Conservation (phyloP, 352 stramenopile genomes). For the Salisapilia sapeloensis region DNA sequence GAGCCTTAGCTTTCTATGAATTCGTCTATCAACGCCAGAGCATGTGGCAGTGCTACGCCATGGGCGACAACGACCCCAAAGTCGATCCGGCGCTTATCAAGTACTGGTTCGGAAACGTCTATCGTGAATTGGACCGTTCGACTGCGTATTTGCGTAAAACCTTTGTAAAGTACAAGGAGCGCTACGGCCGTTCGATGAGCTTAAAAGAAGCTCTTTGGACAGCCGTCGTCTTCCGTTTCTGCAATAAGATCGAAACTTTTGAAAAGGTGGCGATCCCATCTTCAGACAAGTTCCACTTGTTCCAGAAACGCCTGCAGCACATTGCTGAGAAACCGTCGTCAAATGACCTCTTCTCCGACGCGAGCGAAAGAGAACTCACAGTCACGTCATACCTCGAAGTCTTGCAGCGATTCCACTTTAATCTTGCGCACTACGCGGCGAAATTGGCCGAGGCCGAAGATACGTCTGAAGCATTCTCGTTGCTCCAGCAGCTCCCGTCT, state of each 20-base stretch:
- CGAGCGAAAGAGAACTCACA: no score
- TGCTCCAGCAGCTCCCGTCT: no score
- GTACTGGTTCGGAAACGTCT: conserved; percentile 74
- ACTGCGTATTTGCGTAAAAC: conserved; percentile 70
- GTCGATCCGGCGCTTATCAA: conserved; percentile 55
- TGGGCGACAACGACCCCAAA: conserved; percentile 43
- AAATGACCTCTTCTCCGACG: no score
- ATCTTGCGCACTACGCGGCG: conserved; percentile 40
- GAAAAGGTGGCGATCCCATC: conserved; percentile 57
- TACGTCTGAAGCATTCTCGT: conserved; percentile 37
- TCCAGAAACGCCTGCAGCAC: conserved; percentile 67
- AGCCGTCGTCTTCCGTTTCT: conserved; percentile 61
- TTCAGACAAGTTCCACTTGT: conserved; percentile 39
- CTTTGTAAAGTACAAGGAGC: conserved; percentile 21
- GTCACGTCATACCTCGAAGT: conserved; percentile 37
- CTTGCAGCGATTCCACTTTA: conserved; percentile 43
- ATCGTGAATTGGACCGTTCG: conserved; percentile 65
- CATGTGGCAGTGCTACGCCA: conserved; percentile 75
- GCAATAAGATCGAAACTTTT: conserved; percentile 73
- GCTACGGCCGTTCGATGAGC: conserved; percentile 8
- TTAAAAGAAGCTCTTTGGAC: conserved; percentile 69
- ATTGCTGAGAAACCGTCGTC: no score
- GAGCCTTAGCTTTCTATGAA: conserved; percentile 67
- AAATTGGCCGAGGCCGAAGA: conserved; percentile 27
- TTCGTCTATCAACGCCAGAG: conserved; percentile 74